These are phyloP conservation scores for Dactylellina cionopaga DNA, from an alignment of 2,329 filamentous ascomycete species.

Conservation along the genomic window DNA sequence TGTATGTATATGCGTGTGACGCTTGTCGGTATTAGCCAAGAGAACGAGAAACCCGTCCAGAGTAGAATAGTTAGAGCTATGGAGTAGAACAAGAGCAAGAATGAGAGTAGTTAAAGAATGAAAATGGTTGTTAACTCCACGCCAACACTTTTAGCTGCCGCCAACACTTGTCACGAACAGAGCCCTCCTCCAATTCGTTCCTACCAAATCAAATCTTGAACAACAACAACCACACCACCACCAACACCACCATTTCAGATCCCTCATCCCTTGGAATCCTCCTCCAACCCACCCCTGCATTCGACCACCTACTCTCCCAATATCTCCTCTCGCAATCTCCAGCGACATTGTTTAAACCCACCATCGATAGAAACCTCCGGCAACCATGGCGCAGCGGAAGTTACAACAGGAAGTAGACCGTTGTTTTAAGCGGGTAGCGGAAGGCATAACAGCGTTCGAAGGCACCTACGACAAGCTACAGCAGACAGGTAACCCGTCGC, in stretches of 20 bases:
- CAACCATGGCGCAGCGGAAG: constrained; percentile 88
- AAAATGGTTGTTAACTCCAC: neutral
- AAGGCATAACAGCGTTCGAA: constrained; percentile 92
- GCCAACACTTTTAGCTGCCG: constrained; percentile 17
- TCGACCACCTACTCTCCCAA: constrained; percentile 41
- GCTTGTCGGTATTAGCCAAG: too few species aligned
- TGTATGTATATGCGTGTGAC: too few species aligned
- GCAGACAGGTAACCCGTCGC: constrained; percentile 87
- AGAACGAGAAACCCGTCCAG: too few species aligned
- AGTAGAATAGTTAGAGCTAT: too few species aligned
- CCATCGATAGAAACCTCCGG: constrained; percentile 57
- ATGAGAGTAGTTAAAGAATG: neutral
- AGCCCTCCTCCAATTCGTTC: constrained; percentile 19
- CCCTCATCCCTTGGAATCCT: constrained; percentile 50
- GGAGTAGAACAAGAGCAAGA: too few species aligned
- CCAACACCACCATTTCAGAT: constrained; percentile 25
- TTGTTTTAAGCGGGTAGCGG: constrained; percentile 97
- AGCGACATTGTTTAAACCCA: constrained; percentile 52
- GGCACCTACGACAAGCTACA: constrained; percentile 98
- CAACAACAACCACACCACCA: constrained; percentile 46
- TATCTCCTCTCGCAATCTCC: constrained; percentile 51
- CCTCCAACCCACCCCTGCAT: constrained; percentile 40
- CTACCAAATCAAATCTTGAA: constrained; percentile 52
- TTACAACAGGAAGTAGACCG: constrained; percentile 98
- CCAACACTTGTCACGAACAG: constrained; percentile 36